Evolutionary conservation across 192 early-diverging fungal species (phyloP), one percentile per base, ranked within the genome.

Genomic region (Pilaira anomala): DNA sequence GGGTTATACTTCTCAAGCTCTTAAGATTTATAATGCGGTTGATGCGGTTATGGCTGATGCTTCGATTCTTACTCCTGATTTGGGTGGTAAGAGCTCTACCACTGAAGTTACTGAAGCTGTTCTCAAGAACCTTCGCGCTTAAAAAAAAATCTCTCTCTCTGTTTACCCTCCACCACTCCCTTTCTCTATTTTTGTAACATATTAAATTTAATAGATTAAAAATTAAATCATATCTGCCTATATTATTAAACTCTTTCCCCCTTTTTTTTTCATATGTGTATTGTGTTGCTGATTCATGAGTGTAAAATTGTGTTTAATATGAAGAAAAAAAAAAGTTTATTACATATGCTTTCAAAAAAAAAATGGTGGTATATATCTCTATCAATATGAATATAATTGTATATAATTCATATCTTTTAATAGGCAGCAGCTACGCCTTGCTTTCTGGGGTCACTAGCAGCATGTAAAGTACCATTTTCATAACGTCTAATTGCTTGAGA

Each of bases 11-110:
- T 71, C 73, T 7, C 87, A 91, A n/a, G 91, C 95, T 44, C 62
- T 80, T 13, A 75, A 79, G 51, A 91, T 97, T 54, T 88, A 95
- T 63, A 81, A 84, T 55, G 92, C 93, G 11, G 95, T 95, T 24
- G 93, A 97, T 76, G 75, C 68, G 54, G 90, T 92, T 39, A 65
- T 94, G n/a, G 76, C 67, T 14, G 80, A 78, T 13, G 87, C 83
- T 12, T 26, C 58, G 28, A 68, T 83, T 58, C 73, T 88, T 65
- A 98, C 95, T 4, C 91, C 91, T 39, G 95, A 98, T 66, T 72
- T 98, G 60, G 95, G 95, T 46, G 95, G 95, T 46, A 86, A 76
- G 69, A 83, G 87, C 36, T 91, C 89, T 14, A 95, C 93, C 11
- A 73, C 85, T 39, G 80, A 89, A 60, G 91, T 95, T n/a, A 88